These are phyloP conservation scores for Viola pubescens DNA, from an alignment of 441 rosid genomes.

Conservation along the genomic window DNA sequence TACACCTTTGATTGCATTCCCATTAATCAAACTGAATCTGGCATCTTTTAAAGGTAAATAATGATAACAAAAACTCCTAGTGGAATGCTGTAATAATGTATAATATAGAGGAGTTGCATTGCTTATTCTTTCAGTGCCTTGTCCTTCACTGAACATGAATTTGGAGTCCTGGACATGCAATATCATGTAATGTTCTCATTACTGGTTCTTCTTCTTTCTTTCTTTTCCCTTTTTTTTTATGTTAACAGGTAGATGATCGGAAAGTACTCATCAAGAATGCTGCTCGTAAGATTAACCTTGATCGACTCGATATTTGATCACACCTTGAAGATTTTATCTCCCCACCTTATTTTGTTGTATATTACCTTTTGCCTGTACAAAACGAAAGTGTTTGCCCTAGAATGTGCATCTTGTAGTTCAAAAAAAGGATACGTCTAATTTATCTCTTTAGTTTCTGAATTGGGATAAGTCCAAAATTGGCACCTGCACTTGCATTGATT, in stretches of 20 bases:
- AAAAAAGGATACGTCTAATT: no score
- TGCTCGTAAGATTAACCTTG: conserved; percentile 49
- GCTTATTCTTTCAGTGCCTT: no score
- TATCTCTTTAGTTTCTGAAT: no score
- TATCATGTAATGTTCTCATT: neutral
- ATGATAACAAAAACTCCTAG: no score
- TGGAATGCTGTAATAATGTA: no score
- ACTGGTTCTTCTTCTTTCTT: neutral
- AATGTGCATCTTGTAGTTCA: no score
- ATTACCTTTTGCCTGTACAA: no score
- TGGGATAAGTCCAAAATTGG: no score
- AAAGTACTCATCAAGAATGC: conserved; percentile 68
- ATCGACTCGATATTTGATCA: conserved; percentile 60
- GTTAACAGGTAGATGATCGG: conserved; percentile 58
- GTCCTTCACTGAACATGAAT: neutral
- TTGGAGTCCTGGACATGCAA: neutral
- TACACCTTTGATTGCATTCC: neutral
- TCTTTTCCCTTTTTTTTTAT: neutral
- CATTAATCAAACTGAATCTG: neutral
- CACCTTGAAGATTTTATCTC: neutral
- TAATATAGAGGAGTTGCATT: no score
- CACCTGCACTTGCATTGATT: no score
- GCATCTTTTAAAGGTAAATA: neutral
- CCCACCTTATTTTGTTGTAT: no score
- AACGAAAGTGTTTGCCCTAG: no score